Percentiles rank a stretch among this genome's conserved stretches.
phyloP scores from a whole-genome alignment of 2,329 filamentous ascomycete species.

The Mollisiaceae sp. region DNA sequence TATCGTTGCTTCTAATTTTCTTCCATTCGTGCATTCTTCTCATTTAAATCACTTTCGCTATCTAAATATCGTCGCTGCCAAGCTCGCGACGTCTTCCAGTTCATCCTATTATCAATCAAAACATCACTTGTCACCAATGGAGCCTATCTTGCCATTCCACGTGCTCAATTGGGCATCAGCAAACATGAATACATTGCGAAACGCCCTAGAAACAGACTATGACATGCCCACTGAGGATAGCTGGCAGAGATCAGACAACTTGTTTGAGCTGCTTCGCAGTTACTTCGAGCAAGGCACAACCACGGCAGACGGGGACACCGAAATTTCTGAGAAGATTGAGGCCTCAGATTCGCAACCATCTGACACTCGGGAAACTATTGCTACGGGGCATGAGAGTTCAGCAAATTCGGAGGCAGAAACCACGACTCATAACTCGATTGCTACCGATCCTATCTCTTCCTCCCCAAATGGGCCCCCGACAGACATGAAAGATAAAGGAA shows the following conservation, averaged over 20 bases:
- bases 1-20: neutral
- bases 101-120: neutral
- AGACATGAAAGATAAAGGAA: too few species aligned
- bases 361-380: too few species aligned
- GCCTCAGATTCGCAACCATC: too few species aligned
- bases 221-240: neutral
- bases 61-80: neutral
- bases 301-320: neutral
- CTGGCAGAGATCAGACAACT: neutral
- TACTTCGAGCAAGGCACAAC: neutral
- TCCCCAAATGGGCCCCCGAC: too few species aligned
- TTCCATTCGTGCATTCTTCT: neutral
- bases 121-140: neutral
- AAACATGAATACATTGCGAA: neutral
- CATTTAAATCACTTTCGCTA: neutral
- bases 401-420: too few species aligned
- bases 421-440: too few species aligned
- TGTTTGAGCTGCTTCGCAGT: neutral
- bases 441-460: too few species aligned
- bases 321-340: neutral
- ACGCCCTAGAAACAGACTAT: neutral
- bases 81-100: neutral
- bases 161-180: neutral
- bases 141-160: neutral
- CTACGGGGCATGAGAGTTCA: too few species aligned